Percentiles rank a stretch among this genome's conserved stretches.
Conservation (phyloP, 495 filamentous ascomycete species). For the Arthonia radiata region DNA sequence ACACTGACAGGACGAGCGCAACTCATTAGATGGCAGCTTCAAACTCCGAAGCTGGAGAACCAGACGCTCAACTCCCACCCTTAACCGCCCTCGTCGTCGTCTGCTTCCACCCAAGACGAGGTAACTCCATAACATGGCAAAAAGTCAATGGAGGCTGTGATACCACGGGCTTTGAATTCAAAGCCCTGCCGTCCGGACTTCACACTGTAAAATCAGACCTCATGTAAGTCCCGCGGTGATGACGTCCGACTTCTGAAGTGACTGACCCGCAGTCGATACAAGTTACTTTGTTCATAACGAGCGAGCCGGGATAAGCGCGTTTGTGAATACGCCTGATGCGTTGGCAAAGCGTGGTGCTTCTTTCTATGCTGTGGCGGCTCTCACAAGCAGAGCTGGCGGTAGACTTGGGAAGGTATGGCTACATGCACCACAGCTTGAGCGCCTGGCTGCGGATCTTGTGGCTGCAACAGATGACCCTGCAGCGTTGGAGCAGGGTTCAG, state of each 20-base stretch:
- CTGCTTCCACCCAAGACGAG: too few relatives aligned
- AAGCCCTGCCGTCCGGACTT: slow-evolving; percentile 73
- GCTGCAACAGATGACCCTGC: slow-evolving; percentile 3
- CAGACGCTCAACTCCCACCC: too few relatives aligned
- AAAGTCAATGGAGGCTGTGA: too few relatives aligned
- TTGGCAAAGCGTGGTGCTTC: slow-evolving; percentile 61
- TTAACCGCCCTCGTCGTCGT: too few relatives aligned
- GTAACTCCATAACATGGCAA: too few relatives aligned
- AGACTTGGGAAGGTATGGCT: slow-evolving; percentile 74
- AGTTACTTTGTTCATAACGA: slow-evolving; percentile 70
- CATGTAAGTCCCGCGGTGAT: slow-evolving; percentile 25
- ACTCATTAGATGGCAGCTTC: too few relatives aligned
- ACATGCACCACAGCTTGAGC: slow-evolving; percentile 52
- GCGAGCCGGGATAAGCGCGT: slow-evolving; percentile 80
- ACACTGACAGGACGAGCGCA: too few relatives aligned
- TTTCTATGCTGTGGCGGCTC: slow-evolving; percentile 73
- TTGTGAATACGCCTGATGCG: slow-evolving; percentile 58
- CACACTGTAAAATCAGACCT: slow-evolving; percentile 75
- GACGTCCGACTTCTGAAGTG: neutral
- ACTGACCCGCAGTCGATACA: slow-evolving; percentile 1
- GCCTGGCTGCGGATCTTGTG: slow-evolving; percentile 28
- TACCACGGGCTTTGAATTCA: too few relatives aligned
- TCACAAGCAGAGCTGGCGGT: slow-evolving; percentile 71
- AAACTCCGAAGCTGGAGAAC: too few relatives aligned
- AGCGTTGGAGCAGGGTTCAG: neutral